Conservation (phyloP, 192 early-diverging fungal genomes). For the Nowakowskiella sp. region DNA sequence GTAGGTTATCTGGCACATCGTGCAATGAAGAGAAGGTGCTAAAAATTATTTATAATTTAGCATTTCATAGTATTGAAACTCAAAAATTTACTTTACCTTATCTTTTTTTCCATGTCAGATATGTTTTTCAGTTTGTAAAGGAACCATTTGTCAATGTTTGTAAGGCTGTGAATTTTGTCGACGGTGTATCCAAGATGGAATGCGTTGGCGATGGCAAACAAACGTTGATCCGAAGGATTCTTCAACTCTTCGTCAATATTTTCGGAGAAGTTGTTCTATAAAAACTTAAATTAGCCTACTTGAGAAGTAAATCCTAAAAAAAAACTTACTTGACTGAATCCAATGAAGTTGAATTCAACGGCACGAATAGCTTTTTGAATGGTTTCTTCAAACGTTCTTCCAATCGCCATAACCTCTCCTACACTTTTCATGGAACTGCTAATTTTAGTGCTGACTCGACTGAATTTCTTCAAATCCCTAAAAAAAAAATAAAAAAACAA, state of each 20-base stretch:
- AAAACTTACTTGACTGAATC: constrained; percentile 55
- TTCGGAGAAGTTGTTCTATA: constrained; percentile 56
- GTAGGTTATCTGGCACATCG: constrained; percentile 47
- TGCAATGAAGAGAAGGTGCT: constrained; percentile 46
- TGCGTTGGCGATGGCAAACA: constrained; percentile 96
- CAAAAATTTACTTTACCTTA: constrained; percentile 27
- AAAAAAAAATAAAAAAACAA: constrained; percentile 23
- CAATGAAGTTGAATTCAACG: constrained; percentile 78
- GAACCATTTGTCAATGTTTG: constrained; percentile 96
- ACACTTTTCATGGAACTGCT: constrained; percentile 94
- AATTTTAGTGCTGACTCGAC: constrained; percentile 81
- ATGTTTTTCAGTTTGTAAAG: constrained; percentile 88
- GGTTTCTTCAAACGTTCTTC: constrained; percentile 94
- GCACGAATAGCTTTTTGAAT: constrained; percentile 94
- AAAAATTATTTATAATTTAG: constrained; percentile 1
- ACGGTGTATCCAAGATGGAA: constrained; percentile 88
- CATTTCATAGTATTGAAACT: not conserved
- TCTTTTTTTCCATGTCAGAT: constrained; percentile 67
- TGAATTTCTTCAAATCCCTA: constrained; percentile 96
- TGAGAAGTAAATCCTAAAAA: not conserved
- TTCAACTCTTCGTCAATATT: constrained; percentile 80
- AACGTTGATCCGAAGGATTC: constrained; percentile 85
- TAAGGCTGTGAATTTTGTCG: constrained; percentile 83
- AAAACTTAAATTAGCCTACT: not conserved
- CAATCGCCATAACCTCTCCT: constrained; percentile 97